Base-by-base conservation (phyloP, 2,329 filamentous ascomycete genomes). In the Apiospora sp. region DNA sequence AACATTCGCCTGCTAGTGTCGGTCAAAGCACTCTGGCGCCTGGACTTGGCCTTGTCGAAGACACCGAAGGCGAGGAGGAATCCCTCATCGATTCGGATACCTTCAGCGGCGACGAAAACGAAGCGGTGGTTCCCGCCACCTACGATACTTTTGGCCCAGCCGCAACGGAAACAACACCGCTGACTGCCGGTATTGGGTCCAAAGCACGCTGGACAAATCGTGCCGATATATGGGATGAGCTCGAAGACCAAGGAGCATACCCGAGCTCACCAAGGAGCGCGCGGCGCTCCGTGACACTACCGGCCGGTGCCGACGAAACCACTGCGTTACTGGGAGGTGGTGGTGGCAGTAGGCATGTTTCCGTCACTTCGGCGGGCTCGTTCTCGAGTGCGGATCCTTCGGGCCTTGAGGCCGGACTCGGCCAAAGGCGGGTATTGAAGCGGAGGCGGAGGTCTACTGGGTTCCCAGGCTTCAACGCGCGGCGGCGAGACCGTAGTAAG, bases 181-280 rank as follows among this genome's bases (percentile, higher is more conserved):
- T 85, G 70, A 48, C 82, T 19, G 81, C 86, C 37, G 79, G 83
- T 69, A 85, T 84, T 72, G 86, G 85, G 78, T 86, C 86, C 75
- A 87, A 86, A 24, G 86, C 84, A 51, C 80, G 90, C 71, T 90
- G 89, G 86, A 85, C 90, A 72, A 93, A 96, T 79, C 89, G 90
- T 0, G 91, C 91, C 48, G 93, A 96, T 77, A 96, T 97, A 44
- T 97, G 94, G 95, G 93, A 91, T 72, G 94, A 97, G 80, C 87
- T 98, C 19, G 92, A 96, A 79, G 95, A 97, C 77, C 90, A 92
- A 54, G 88, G 90, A 69, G 67, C 41, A 24, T 82, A 84, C 27
- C 81, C 83, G 43, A 83, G 81, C 72, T 83, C 84, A 70, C 81
- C 83, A 0, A 76, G 80, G 4, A 81, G 78, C 58, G 83, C 86